Base-by-base conservation (phyloP, 2,329 filamentous ascomycete species). In the Cladorrhinum sp. region DNA sequence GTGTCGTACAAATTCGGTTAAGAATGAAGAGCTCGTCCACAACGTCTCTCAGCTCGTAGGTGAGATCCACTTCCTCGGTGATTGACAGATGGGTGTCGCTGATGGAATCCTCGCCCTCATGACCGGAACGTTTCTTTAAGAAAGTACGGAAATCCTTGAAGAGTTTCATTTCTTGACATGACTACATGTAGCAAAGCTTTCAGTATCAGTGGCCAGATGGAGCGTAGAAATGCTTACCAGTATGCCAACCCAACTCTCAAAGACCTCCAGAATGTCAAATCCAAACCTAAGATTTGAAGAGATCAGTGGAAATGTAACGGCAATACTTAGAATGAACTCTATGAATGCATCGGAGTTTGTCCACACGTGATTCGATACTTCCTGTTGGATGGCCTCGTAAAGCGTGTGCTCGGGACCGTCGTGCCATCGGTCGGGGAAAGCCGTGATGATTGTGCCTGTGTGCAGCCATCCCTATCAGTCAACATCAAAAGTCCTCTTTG, bases 21-120 rank as follows among this genome's bases (percentile, higher is more conserved):
- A 56, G 6, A 4, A 56, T 56, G 38, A 48, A 49, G 6, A 56
- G 36, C 53, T 56, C 53, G 12, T 48, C 53, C 3, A 56, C 16
- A 9, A 18, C 53, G 10, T 56, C 53, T 13, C 41, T 56, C 3
- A 56, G 36, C n/a, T 56, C 53, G n/a, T 56, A 56, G 16, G 25
- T 56, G 5, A 56, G 22, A 18, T n/a, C 5, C 2, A 49, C 23
- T 25, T 56, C 38, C 5, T 29, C 16, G 12, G 13, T 18, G 3
- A 56, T 49, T 18, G 41, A 45, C 23, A 45, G 16, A 7, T 45
- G 36, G 12, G 52, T 10, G 3, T 24, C 32, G 5, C 16, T n/a
- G 9, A 5, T 6, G 41, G 5, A 4, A 4, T n/a, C 8, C n/a
- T 45, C 41, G 18, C 3, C 41, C n/a, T 22, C 29, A 7, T 13